Conservation (phyloP, 2,329 filamentous ascomycete genomes). For the Sphaerulina populicola region DNA sequence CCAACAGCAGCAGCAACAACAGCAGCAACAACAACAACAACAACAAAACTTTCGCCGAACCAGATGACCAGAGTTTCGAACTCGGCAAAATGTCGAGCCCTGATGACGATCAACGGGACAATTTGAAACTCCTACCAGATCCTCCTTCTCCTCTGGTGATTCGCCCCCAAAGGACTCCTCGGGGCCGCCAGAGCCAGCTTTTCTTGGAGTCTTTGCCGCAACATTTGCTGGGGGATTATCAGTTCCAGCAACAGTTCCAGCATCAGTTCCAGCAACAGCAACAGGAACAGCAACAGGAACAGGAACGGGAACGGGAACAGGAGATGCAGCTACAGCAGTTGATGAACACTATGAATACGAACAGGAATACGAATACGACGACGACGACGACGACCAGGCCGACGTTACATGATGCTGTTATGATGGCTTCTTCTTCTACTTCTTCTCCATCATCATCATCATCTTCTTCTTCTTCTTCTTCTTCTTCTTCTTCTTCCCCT, state of each 20-base stretch:
- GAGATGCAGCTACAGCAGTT: too few species aligned
- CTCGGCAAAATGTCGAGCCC: constrained; percentile 6
- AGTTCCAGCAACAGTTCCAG: neutral
- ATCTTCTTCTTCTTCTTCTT: neutral
- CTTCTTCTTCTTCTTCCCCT: too few species aligned
- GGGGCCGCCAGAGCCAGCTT: constrained; percentile 1
- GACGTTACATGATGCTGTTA: constrained; percentile 1
- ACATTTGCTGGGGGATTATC: neutral
- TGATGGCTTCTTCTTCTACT: neutral
- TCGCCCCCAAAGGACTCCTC: neutral
- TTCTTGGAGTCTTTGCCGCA: constrained; percentile 3
- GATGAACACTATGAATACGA: too few species aligned
- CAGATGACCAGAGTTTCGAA: neutral
- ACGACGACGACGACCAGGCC: neutral
- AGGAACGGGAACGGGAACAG: too few species aligned
- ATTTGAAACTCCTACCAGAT: too few species aligned
- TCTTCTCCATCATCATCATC: too few species aligned
- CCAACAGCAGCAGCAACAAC: too few species aligned
- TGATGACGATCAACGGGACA: neutral
- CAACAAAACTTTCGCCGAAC: too few species aligned
- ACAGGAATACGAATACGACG: too few species aligned
- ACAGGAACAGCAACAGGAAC: too few species aligned
- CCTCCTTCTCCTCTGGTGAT: too few species aligned
- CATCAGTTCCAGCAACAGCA: neutral
- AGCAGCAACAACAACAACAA: too few species aligned